These are phyloP conservation scores for Lignosus rhinocerotis DNA, from an alignment of 1,284 basidiomycete genomes.

Conservation along the genomic window DNA sequence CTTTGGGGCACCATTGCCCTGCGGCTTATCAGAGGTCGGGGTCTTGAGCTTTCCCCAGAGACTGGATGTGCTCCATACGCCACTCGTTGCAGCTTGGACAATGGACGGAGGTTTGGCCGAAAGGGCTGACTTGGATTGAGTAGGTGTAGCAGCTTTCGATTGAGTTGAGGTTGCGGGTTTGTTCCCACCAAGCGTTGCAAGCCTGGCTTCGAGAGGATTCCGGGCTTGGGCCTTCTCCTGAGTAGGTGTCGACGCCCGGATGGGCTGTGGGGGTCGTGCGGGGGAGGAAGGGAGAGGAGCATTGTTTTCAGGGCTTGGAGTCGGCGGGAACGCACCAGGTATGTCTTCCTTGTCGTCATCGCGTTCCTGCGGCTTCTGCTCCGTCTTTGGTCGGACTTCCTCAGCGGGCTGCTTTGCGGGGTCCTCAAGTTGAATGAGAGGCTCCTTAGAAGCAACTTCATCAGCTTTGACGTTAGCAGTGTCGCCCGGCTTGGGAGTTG, in stretches of 20 bases:
- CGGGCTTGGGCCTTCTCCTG: neutral
- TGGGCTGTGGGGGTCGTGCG: neutral
- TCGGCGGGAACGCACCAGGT: constrained; percentile 12
- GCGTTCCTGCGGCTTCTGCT: neutral
- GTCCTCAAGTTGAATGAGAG: neutral
- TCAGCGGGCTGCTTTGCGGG: neutral
- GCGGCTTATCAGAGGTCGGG: neutral
- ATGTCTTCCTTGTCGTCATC: constrained; percentile 7
- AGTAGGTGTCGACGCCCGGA: neutral
- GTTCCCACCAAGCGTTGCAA: neutral
- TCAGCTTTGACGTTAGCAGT: neutral
- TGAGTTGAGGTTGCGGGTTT: neutral
- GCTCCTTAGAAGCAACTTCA: neutral
- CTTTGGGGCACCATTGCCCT: neutral
- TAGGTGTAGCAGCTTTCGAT: neutral
- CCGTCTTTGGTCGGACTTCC: neutral
- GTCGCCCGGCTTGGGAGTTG: constrained; percentile 1
- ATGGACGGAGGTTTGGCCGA: neutral
- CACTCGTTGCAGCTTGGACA: neutral
- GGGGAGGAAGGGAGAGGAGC: constrained; percentile 4
- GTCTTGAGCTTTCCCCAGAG: neutral
- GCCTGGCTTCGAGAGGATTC: neutral
- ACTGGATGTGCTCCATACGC: neutral
- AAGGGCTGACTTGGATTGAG: neutral
- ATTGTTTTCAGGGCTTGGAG: neutral